phyloP scores from a whole-genome alignment of 768 basidiomycete species.

The Tylopilus balloui region DNA sequence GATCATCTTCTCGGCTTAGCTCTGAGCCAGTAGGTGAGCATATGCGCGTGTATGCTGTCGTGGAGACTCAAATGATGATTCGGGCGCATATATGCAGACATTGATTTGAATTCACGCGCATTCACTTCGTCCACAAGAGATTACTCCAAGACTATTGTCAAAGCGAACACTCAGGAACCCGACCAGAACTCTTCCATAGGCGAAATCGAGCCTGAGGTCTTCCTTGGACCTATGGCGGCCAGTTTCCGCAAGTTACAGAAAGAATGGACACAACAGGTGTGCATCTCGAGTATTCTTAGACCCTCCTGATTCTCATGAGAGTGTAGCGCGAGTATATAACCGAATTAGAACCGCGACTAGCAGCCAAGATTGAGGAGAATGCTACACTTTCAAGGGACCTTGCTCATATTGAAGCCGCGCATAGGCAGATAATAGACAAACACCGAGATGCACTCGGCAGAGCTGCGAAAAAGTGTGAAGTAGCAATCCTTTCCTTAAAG shows the following conservation, averaged over 20 bases:
- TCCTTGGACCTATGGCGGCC: slow-evolving; percentile 4
- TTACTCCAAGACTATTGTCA: slow-evolving; percentile 2
- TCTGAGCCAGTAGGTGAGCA: slow-evolving; percentile 22
- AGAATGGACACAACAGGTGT: slow-evolving; percentile 14
- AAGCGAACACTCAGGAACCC: slow-evolving; percentile 6
- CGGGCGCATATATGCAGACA: slow-evolving; percentile 16
- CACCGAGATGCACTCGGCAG: slow-evolving; percentile 17
- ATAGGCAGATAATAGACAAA: slow-evolving; percentile 15
- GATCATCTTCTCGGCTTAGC: slow-evolving; percentile 4
- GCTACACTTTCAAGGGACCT: slow-evolving; percentile 10
- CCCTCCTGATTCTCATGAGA: neutral
- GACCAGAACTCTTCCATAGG: neutral
- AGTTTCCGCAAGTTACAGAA: slow-evolving; percentile 3
- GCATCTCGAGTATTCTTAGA: neutral
- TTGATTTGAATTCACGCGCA: neutral
- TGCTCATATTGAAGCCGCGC: slow-evolving; percentile 9
- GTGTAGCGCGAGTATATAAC: slow-evolving; percentile 18
- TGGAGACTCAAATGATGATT: neutral
- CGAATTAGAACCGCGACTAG: slow-evolving; percentile 19
- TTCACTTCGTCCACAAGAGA: slow-evolving; percentile 8
- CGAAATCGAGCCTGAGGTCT: neutral
- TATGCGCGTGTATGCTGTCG: slow-evolving; percentile 12
- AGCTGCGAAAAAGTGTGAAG: slow-evolving; percentile 18
- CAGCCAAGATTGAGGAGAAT: slow-evolving; percentile 13
- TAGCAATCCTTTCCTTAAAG: neutral